Base-by-base conservation (phyloP, 1,284 basidiomycete species). In the Boletus sp. region DNA sequence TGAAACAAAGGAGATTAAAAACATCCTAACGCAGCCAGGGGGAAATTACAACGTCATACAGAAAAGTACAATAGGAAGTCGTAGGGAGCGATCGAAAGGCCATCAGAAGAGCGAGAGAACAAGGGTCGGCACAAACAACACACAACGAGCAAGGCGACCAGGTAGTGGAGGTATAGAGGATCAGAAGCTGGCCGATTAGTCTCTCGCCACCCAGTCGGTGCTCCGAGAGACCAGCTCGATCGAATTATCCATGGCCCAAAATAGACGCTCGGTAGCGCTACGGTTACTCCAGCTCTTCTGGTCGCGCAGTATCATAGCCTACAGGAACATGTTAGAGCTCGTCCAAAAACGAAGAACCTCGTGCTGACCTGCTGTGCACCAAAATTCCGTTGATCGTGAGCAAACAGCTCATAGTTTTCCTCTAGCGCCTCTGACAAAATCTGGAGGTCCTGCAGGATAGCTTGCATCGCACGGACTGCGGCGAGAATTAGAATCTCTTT, bases 261-360 rank as follows among this genome's bases (percentile, higher is more conserved):
- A 94, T 51, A 91, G 68, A 40, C 87, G 77, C 65, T 96, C 93
- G 20, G 88, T 93, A 14, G 88, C 82, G 56, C 88, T 91, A 46
- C 91, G 76, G 19, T 82, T 82, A 52, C 83, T 94, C 93, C 93
- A 96, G 61, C 85, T 87, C 69, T 91, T 91, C 68, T 97, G 94
- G 60, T 93, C 87, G 27, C 93, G 78, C 14, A 96, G 73, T 50
- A 96, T 91, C 81, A 94, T 92, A 17, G 92, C 91, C 86, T 94
- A 61, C 8, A 38, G 46, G 44, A 46, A 46, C 30, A 12, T 13
- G 16, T 38, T n/a, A n/a, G 19, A 32, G 2, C 7, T 29, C 17
- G 6, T 10, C 17, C 33, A 35, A 37, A 36, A 23, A 53, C 30
- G 16, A 34, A 22, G 17, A 33, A 16, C 44, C 17, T 23, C 41